Base-by-base conservation (phyloP, 495 filamentous ascomycete genomes). In the Melanomma pulvis-pyrius region DNA sequence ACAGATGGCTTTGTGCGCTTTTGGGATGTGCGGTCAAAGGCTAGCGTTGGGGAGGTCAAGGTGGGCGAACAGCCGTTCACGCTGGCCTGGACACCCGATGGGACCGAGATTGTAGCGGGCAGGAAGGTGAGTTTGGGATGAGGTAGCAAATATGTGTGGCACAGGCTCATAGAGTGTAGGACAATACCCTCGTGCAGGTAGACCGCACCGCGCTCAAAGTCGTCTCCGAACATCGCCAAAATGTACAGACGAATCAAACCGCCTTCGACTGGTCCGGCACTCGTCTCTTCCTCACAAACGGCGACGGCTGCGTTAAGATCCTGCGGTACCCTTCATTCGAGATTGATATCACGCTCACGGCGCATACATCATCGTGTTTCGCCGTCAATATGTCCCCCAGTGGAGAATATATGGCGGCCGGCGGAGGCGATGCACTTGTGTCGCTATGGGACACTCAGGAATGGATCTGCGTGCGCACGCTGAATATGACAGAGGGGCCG, bases 11-110 rank as follows among this genome's bases (percentile, higher is more conserved):
- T 89, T 17, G 89, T 96, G 63, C 86, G 89, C 64, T 87, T 98
- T 68, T 98, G 94, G 94, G 96, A 98, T 74, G 91, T 96, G 19
- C 83, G 92, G 67, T 90, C 84, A 24, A 93, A 92, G 76, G 83
- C 89, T 58, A 83, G 91, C 30, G 65, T 71, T 36, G 92, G 91
- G 69, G 89, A 90, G 63, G 80, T 93, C 1, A 91, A 90, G 74
- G 85, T 90, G n/a, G 87, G 88, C 32, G 92, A 91, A 7, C 88
- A 90, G 73, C 90, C 91, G 9, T 90, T 96, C 65, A 90, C 87
- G 15, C 80, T 96, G 57, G 89, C 88, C 6, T 98, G 94, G 92
- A 86, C 83, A 56, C 92, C 92, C n/a, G 89, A 94, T 73, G 96
- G 96, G 3, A 85, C 81, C 48, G 87, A 86, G 51, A 79, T 98